Evolutionary conservation across 2,329 filamentous ascomycete species (phyloP).

Genomic region (Teratosphaeria nubilosa): DNA sequence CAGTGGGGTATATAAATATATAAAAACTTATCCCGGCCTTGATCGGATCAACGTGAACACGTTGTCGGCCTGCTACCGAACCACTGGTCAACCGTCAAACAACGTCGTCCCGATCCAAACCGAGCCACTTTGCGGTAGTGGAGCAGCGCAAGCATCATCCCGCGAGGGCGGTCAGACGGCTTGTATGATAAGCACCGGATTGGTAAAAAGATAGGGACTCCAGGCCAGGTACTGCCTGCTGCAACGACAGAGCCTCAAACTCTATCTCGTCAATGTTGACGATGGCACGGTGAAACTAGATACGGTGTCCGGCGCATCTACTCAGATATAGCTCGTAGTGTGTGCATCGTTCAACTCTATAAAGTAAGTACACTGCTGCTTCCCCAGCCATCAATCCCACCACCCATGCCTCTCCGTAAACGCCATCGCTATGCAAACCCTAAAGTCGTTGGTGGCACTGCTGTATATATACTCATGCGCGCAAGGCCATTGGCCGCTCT

Average conservation of each 20-base stretch:
- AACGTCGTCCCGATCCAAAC: neutral
- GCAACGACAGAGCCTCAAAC: neutral
- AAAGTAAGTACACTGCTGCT: neutral
- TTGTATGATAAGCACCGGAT: neutral
- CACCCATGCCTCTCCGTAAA: neutral
- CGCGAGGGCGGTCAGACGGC: neutral
- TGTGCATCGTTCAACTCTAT: neutral
- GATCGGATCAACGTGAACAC: neutral
- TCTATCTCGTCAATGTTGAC: neutral
- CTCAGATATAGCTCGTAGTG: neutral
- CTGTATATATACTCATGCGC: neutral
- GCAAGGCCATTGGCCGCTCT: constrained; percentile 11
- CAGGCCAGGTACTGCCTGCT: neutral
- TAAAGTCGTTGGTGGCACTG: neutral
- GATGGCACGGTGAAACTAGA: neutral
- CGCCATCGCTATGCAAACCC: constrained; percentile 13
- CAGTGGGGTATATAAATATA: too few species aligned
- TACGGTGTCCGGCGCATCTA: too few species aligned
- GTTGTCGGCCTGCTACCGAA: neutral
- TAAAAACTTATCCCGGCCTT: too few species aligned
- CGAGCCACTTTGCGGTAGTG: too few species aligned
- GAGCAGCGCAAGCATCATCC: neutral
- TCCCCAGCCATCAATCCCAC: neutral
- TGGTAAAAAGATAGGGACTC: neutral
- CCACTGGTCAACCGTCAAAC: neutral